Evolutionary conservation across 257 asterid species (phyloP).

Genomic region (Ophiorrhiza pumila): DNA sequence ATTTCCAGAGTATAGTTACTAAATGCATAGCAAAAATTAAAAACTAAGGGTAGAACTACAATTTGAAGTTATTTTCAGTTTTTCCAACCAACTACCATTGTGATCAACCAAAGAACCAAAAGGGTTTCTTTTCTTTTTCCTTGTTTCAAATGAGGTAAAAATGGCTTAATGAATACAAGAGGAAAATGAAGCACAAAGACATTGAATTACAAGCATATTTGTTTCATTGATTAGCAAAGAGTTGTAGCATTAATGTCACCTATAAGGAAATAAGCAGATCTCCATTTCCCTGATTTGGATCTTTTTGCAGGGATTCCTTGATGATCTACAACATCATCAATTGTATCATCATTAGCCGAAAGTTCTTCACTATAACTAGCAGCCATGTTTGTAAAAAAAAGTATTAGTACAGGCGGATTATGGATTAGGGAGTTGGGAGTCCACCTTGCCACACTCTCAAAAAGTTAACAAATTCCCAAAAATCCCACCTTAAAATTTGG

Average conservation of each 20-base stretch:
- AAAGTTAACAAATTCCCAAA: background rate
- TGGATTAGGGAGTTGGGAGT: background rate
- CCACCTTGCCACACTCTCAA: background rate
- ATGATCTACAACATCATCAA: constrained; percentile 2
- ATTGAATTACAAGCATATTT: background rate
- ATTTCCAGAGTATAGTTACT: background rate
- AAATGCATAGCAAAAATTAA: background rate
- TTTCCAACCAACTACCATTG: background rate
- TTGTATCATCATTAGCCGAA: background rate
- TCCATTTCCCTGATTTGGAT: constrained; percentile 12
- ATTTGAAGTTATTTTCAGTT: background rate
- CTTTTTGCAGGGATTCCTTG: constrained; percentile 8
- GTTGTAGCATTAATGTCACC: background rate
- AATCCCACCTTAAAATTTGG: background rate
- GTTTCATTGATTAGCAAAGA: background rate
- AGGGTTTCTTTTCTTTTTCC: background rate
- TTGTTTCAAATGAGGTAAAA: background rate
- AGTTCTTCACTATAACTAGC: background rate
- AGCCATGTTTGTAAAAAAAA: background rate
- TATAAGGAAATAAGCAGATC: constrained; percentile 13
- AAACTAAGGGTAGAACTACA: background rate
- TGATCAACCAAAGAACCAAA: background rate
- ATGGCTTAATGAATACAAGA: background rate
- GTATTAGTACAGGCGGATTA: background rate
- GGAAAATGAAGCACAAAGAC: background rate